Conservation (phyloP, 768 basidiomycete genomes). For the Pisolithus orientalis region DNA sequence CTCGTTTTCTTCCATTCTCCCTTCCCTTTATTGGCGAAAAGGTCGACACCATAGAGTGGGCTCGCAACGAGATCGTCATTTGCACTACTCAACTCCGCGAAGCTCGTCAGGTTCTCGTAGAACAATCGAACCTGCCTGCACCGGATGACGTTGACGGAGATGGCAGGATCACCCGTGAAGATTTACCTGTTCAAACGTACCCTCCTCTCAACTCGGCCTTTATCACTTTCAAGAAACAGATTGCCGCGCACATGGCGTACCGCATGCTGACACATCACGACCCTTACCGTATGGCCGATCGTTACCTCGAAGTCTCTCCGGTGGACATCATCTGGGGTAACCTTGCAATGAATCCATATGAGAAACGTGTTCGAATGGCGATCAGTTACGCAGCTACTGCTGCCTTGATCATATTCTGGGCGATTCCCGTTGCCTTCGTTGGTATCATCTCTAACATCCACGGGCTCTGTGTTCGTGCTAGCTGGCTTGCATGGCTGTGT, state of each 20-base stretch:
- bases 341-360: slow-evolving; percentile 84
- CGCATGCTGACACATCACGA: slow-evolving; percentile 73
- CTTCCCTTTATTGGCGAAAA: slow-evolving; percentile 74
- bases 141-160: slow-evolving; percentile 20
- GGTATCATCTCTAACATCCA: slow-evolving; percentile 81
- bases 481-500: slow-evolving; percentile 86
- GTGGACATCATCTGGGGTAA: slow-evolving; percentile 92
- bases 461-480: slow-evolving; percentile 53
- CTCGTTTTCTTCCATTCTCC: slow-evolving; percentile 46
- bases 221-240: slow-evolving; percentile 87
- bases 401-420: slow-evolving; percentile 82
- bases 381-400: slow-evolving; percentile 72
- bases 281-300: slow-evolving; percentile 73
- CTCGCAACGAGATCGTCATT: slow-evolving; percentile 60
- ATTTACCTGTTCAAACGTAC: slow-evolving; percentile 32
- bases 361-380: slow-evolving; percentile 58
- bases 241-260: slow-evolving; percentile 84
- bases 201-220: slow-evolving; percentile 71
- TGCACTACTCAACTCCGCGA: slow-evolving; percentile 49
- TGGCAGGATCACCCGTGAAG: slow-evolving; percentile 7
- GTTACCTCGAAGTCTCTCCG: slow-evolving; percentile 79
- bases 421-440: slow-evolving; percentile 82
- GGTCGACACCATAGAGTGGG: slow-evolving; percentile 93
- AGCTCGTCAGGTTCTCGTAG: slow-evolving; percentile 30
- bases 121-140: slow-evolving; percentile 9